Percentiles rank a stretch among this genome's conserved stretches.
These are phyloP conservation scores for Vigna radiata DNA, from an alignment of 306 rosid genomes.

Conservation along the genomic window DNA sequence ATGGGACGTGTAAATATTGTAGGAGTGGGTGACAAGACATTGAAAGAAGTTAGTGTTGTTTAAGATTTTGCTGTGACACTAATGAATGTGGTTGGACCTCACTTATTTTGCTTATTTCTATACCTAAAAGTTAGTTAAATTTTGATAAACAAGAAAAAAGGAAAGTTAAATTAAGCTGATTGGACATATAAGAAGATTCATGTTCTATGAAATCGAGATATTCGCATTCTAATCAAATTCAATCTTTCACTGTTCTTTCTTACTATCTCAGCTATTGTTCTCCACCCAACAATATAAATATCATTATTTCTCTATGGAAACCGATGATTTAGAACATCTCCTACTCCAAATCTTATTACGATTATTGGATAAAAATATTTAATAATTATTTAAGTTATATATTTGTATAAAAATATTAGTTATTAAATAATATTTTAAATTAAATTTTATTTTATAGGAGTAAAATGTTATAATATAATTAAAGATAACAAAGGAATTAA, in stretches of 20 bases:
- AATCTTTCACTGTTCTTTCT: neutral
- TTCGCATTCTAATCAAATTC: conserved; percentile 15
- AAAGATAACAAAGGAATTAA: too few relatives aligned
- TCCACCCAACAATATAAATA: too few relatives aligned
- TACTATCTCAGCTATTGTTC: neutral
- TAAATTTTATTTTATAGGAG: too few relatives aligned
- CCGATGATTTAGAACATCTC: too few relatives aligned
- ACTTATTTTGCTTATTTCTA: conserved; percentile 24
- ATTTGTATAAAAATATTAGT: too few relatives aligned
- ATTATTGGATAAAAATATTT: too few relatives aligned
- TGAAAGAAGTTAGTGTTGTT: conserved; percentile 3
- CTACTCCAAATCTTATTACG: too few relatives aligned
- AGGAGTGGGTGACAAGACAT: conserved; percentile 7
- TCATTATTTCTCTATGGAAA: too few relatives aligned
- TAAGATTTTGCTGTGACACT: conserved; percentile 42
- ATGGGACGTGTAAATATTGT: too few relatives aligned
- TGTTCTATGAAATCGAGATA: conserved; percentile 30
- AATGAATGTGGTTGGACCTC: conserved; percentile 30
- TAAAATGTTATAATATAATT: too few relatives aligned
- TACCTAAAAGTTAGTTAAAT: conserved; percentile 24
- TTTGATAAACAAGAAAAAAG: conserved; percentile 11
- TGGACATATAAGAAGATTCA: neutral
- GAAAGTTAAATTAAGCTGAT: conserved; percentile 17
- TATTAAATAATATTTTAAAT: too few relatives aligned
- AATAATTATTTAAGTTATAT: too few relatives aligned